These are phyloP conservation scores for Pseudovirgaria hyperparasitica DNA, from an alignment of 2,329 filamentous ascomycete species.

Conservation along the genomic window DNA sequence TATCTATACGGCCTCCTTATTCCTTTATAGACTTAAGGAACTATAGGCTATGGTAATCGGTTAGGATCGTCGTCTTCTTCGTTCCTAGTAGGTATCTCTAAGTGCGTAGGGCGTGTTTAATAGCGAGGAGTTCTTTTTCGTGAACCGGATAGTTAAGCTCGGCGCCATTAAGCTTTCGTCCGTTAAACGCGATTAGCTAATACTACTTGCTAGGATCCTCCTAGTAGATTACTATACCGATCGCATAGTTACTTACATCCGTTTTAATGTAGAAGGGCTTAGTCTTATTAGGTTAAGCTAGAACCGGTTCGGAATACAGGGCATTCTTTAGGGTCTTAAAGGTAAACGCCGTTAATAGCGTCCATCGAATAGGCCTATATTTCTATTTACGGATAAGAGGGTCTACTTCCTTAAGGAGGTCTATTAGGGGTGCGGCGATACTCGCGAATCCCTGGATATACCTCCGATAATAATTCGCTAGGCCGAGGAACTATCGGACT, in stretches of 20 bases:
- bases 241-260: slow-evolving; percentile 9
- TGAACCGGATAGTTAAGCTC: slow-evolving; percentile 23
- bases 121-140: slow-evolving; percentile 24
- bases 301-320: slow-evolving; percentile 8
- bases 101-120: slow-evolving; percentile 15
- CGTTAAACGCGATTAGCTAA: slow-evolving; percentile 11
- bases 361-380: no score
- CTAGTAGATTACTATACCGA: slow-evolving; percentile 6
- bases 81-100: no score
- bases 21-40: no score
- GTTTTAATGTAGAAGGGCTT: slow-evolving; percentile 9
- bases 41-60: no score
- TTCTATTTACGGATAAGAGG: no score
- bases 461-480: no score
- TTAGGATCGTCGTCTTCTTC: no score
- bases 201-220: slow-evolving; percentile 4
- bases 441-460: no score
- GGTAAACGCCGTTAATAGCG: background rate
- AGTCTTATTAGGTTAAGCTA: slow-evolving; percentile 9
- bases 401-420: no score
- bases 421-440: no score
- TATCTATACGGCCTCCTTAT: no score
- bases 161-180: slow-evolving; percentile 9
- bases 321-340: slow-evolving; percentile 7
- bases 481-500: no score